A percentile compares a stretch with the other conserved stretches of the same genome.
phyloP scores from a whole-genome alignment of 306 rosid genomes.

The Cicer yamashitae region DNA sequence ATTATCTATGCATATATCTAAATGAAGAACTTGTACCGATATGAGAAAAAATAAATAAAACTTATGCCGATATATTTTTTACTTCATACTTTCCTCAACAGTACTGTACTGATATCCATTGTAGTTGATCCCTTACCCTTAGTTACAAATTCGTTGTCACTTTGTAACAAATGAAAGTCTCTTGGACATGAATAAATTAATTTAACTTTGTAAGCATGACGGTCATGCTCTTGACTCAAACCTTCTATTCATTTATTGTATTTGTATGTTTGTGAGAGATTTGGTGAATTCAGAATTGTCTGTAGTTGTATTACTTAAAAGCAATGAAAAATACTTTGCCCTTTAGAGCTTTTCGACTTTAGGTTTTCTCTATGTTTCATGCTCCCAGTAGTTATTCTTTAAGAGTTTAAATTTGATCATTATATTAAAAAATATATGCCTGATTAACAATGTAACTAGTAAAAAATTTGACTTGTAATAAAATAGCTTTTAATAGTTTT shows the following conservation, averaged over 20 bases:
- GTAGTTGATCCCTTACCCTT: neutral
- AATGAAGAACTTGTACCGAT: too few relatives aligned
- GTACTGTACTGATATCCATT: neutral
- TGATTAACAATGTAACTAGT: neutral
- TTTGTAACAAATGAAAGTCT: conserved; percentile 2
- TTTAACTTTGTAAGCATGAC: neutral
- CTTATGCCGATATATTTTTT: too few relatives aligned
- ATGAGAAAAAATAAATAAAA: too few relatives aligned
- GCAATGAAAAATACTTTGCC: neutral
- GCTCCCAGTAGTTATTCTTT: conserved; percentile 5
- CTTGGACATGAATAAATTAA: neutral
- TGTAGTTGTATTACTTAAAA: neutral
- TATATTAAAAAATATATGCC: neutral
- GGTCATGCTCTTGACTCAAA: neutral
- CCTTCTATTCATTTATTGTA: neutral
- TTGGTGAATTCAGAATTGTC: neutral
- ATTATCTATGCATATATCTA: neutral
- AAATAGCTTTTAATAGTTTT: conserved; percentile 3
- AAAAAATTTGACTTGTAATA: conserved; percentile 21
- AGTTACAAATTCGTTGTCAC: neutral
- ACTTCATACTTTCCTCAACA: too few relatives aligned
- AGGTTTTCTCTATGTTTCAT: conserved; percentile 2
- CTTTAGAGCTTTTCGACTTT: neutral
- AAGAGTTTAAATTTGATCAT: conserved; percentile 8
- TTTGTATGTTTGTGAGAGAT: neutral